Evolutionary conservation across 192 early-diverging fungal species (phyloP), one percentile per base, ranked within the genome.

Genomic region (Backusella parvicylindrica): DNA sequence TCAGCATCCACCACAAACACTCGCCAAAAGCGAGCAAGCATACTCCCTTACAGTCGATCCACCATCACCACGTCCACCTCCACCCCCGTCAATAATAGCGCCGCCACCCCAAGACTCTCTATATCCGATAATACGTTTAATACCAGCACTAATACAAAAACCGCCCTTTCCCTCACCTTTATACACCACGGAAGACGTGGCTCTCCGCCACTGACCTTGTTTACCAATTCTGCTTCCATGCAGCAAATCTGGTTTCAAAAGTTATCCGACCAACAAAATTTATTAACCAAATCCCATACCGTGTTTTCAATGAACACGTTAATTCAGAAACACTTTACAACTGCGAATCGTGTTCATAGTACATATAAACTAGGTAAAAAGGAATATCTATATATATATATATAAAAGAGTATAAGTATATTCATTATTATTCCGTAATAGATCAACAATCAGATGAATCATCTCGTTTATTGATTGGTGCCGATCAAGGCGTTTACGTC

Each of bases 201-300:
- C 0, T 70, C 75, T 9, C 71, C 79, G 7, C 75, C 79, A 21
- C 87, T 91, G 53, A 93, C 93, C 0, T 79, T 99, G 41, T 92
- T 92, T 65, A 92, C 92, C 2, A 84, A 87, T 28, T 91, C 89
- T 64, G 74, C 87, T 26, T 88, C 93, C 0, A 92, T 89, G 43
- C 88, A 92, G 28, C 86, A 88, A 74, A 86, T 92, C n/a, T 99
- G 97, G 97, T 81, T 91, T 40, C 89, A 94, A 53, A 87, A 88
- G 65, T 94, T 99, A 65, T 79, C 85, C 50, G 83, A 88, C 31
- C 90, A 93, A 75, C 89, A 89, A 63, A 63, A 80, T 30, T 35
- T 79, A 9, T 41, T 89, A 23, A 76, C 73, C 13, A 77, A 75
- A 0, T 67, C 79, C 31, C 64, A 84, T 53, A 37, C 80, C 72